A percentile compares a stretch with the other conserved stretches of the same genome.
These are phyloP conservation scores for Huntiella bhutanensis DNA, from an alignment of 2,329 filamentous ascomycete genomes.

Conservation along the genomic window DNA sequence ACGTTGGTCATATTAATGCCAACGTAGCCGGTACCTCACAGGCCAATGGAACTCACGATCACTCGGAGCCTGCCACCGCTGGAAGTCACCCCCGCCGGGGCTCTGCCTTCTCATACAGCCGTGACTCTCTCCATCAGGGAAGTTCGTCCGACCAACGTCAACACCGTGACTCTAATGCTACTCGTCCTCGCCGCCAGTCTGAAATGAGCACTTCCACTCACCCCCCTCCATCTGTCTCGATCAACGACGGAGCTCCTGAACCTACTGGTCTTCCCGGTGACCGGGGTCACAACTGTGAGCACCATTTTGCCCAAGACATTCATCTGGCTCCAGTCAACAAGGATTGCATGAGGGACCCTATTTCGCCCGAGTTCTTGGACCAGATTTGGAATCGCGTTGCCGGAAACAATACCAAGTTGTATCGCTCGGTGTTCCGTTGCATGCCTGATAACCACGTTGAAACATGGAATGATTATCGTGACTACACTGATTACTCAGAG, in stretches of 20 bases:
- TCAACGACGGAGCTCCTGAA: neutral
- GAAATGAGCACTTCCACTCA: slow-evolving; percentile 5
- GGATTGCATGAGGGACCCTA: slow-evolving; percentile 85
- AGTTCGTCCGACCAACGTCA: slow-evolving; percentile 13
- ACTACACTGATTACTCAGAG: slow-evolving; percentile 58
- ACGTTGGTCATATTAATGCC: slow-evolving; percentile 25
- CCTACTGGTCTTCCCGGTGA: neutral
- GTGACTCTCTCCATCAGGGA: slow-evolving; percentile 10
- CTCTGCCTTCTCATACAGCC: slow-evolving; percentile 39
- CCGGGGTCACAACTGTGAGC: slow-evolving; percentile 14
- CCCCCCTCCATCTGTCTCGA: slow-evolving; percentile 15
- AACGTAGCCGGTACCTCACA: neutral
- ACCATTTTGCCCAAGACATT: slow-evolving; percentile 47
- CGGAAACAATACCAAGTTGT: slow-evolving; percentile 89
- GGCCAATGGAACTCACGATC: slow-evolving; percentile 52
- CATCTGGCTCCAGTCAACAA: slow-evolving; percentile 56
- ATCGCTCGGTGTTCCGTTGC: slow-evolving; percentile 81
- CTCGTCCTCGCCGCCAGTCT: slow-evolving; percentile 4
- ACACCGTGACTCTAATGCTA: neutral
- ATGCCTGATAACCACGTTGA: slow-evolving; percentile 92
- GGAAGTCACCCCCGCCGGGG: slow-evolving; percentile 49
- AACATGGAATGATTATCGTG: slow-evolving; percentile 83
- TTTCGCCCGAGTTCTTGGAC: slow-evolving; percentile 64
- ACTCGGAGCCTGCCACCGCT: slow-evolving; percentile 44
- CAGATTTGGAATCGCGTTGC: slow-evolving; percentile 78